These are phyloP conservation scores for Diaporthe vaccinii DNA, from an alignment of 2,329 filamentous ascomycete species.

Conservation along the genomic window DNA sequence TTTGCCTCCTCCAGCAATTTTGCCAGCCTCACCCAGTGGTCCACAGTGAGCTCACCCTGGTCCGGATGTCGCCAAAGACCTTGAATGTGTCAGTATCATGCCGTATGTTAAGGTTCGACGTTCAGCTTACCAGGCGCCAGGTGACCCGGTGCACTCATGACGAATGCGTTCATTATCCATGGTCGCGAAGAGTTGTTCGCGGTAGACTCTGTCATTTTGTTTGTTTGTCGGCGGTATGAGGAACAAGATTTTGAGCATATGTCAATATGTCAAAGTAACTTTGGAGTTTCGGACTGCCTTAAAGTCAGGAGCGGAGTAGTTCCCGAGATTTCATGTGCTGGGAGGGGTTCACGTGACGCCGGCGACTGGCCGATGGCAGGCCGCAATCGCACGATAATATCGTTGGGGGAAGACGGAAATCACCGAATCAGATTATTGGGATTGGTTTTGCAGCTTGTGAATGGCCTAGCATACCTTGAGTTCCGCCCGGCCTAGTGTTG, in stretches of 20 bases:
- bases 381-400: slow-evolving; percentile 21
- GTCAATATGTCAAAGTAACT: neutral
- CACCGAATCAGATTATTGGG: neutral
- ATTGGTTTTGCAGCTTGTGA: neutral
- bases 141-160: slow-evolving; percentile 42
- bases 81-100: neutral
- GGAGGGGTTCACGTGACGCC: slow-evolving; percentile 14
- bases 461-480: slow-evolving; percentile 3
- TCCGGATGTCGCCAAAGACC: slow-evolving; percentile 39
- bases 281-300: neutral
- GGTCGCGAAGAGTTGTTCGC: neutral
- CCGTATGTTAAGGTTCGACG: neutral
- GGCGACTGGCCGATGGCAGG: neutral
- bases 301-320: neutral
- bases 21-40: slow-evolving; percentile 61
- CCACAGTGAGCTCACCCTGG: slow-evolving; percentile 48
- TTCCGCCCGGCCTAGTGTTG: neutral
- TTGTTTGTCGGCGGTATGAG: neutral
- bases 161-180: slow-evolving; percentile 57
- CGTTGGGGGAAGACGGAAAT: neutral
- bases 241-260: neutral
- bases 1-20: slow-evolving; percentile 53
- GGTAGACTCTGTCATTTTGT: neutral
- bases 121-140: slow-evolving; percentile 25
- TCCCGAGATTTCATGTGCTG: neutral